phyloP scores from a whole-genome alignment of 371 early-diverging fungal species.

The Chytridiales sp. region DNA sequence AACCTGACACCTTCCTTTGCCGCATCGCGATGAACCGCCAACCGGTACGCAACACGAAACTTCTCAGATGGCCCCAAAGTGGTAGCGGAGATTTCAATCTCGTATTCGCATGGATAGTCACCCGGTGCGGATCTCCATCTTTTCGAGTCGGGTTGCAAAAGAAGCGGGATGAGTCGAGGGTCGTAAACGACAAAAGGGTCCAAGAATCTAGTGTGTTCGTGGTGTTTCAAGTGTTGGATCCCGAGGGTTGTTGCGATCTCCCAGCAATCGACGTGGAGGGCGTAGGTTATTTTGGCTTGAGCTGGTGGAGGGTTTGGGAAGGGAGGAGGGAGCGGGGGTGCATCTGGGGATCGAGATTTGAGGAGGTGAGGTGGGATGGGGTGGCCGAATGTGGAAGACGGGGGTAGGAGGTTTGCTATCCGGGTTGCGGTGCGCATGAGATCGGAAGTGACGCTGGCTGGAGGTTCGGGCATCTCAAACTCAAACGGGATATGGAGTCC shows the following conservation, averaged over 20 bases:
- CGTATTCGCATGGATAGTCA: slow-evolving; percentile 47
- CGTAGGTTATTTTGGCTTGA: no score
- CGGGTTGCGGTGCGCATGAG: slow-evolving; percentile 14
- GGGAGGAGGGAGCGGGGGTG: no score
- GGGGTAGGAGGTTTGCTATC: slow-evolving; percentile 20
- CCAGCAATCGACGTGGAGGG: no score
- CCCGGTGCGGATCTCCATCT: slow-evolving; percentile 47
- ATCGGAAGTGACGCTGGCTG: slow-evolving; percentile 1
- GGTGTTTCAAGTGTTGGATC: no score
- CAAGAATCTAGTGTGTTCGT: no score
- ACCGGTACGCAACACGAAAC: slow-evolving; percentile 43
- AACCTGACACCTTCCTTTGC: slow-evolving; percentile 45
- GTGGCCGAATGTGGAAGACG: slow-evolving; percentile 5
- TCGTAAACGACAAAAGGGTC: slow-evolving; percentile 44
- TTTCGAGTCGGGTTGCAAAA: slow-evolving; percentile 44
- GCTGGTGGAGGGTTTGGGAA: no score
- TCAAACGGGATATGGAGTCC: slow-evolving; percentile 23
- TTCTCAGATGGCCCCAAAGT: slow-evolving; percentile 45
- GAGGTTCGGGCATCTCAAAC: slow-evolving; percentile 24
- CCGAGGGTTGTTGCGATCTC: no score
- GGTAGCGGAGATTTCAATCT: slow-evolving; percentile 42
- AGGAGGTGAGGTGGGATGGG: no score
- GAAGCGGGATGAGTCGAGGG: slow-evolving; percentile 40
- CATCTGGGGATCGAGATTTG: no score
- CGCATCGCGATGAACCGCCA: slow-evolving; percentile 38